Conservation (phyloP, 345 rosid genomes). For the Cardiospermum halicacabum region DNA sequence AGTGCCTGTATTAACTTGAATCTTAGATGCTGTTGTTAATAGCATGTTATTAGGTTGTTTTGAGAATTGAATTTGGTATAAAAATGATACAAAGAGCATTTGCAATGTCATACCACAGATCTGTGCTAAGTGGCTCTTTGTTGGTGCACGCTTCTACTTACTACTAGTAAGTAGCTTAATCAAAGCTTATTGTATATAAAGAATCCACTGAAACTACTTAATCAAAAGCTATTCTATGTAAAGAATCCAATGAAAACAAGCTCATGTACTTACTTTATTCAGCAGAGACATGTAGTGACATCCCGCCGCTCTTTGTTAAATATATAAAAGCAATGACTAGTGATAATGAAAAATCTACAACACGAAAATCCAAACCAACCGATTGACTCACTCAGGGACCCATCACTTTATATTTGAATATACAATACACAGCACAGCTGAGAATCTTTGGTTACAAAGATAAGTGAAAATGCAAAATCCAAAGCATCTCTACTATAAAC, state of each 20-base stretch:
- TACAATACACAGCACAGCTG: background rate
- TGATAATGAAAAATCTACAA: background rate
- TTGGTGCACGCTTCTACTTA: constrained; percentile 18
- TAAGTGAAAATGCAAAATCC: constrained; percentile 20
- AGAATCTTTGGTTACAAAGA: constrained; percentile 31
- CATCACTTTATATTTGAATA: constrained; percentile 1
- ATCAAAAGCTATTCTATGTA: background rate
- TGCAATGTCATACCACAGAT: constrained; percentile 3
- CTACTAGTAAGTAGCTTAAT: constrained; percentile 1
- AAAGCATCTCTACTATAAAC: constrained; percentile 18
- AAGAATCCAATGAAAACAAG: background rate
- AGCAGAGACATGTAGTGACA: background rate
- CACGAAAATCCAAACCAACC: constrained; percentile 36
- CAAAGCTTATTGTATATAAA: background rate
- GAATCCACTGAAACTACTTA: constrained; percentile 3
- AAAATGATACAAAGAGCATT: constrained; percentile 15
- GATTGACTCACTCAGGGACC: constrained; percentile 51
- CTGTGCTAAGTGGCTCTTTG: too few species aligned
- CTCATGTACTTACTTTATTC: background rate
- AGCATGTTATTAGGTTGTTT: too few species aligned
- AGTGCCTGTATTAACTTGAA: background rate
- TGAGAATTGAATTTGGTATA: constrained; percentile 13
- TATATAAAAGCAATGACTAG: background rate
- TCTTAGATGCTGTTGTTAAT: too few species aligned
- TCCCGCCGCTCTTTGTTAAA: background rate